Base-by-base conservation (phyloP, 2,329 filamentous ascomycete species). In the Botrytis aclada region DNA sequence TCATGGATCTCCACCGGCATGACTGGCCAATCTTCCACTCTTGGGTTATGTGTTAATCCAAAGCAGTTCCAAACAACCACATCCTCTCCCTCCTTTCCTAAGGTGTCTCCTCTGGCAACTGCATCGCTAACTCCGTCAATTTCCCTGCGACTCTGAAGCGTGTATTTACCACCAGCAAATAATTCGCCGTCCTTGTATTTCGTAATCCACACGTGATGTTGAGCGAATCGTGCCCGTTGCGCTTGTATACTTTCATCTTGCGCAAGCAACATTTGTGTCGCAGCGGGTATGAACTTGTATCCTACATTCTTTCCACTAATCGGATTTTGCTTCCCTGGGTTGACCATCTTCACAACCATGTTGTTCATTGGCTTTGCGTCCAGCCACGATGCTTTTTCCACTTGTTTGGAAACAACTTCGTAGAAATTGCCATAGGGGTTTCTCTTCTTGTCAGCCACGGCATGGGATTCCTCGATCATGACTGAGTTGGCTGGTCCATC, bases 61-160 rank as follows among this genome's bases (percentile, higher is more conserved):
- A 97, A 97, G 0, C 93, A 96, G 83, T 97, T 94, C 94, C 94
- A 98, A 10, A 97, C 87, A 3, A 97, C 94, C 76, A 94, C 90
- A 78, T 94, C 94, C 0, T 91, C 93, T 12, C 94, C 96, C 80
- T 97, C 94, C 25, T 43, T 41, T 4, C 29, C 20, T 0, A 94
- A 93, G 0, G 97, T 93, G 83, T 97, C 94, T 1, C 92, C 88
- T 82, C 97, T 90, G 74, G 92, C 88, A 80, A 97, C 94, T 62
- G 86, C 85, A 83, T 97, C 93, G 93, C 78, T 63, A 3, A 79
- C 79, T 12, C 78, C 77, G 20, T 75, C 75, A n/a, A 76, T 72
- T 56, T 80, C 78, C 20, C 76, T 74, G 22, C 74, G 74, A 56
- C 77, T 78, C 70, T 82, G 81, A 34, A 81, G 76, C 6, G 81